A percentile compares a stretch with the other conserved stretches of the same genome.
Conservation (phyloP, 768 basidiomycete species). For the Lepiota brunneoincarnata region DNA sequence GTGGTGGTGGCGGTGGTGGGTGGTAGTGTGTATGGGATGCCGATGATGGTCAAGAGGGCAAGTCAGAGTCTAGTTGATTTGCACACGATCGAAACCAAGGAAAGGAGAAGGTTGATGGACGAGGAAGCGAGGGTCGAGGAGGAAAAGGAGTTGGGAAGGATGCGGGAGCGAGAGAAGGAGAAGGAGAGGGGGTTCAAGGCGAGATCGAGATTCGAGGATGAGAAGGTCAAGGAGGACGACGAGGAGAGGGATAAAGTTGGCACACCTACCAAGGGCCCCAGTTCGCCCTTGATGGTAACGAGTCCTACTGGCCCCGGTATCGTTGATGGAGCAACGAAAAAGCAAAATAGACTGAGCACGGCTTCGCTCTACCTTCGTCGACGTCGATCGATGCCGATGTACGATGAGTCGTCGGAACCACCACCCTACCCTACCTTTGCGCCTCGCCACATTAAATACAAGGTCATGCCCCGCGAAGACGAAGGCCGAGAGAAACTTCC, state of each 20-base stretch:
- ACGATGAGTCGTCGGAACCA: conserved; percentile 51
- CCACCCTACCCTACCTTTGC: conserved; percentile 61
- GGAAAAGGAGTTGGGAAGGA: conserved; percentile 27
- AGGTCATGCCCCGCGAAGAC: conserved; percentile 60
- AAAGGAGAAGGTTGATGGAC: conserved; percentile 7
- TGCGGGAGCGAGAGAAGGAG: conserved; percentile 24
- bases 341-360: conserved; percentile 28
- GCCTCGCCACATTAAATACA: conserved; percentile 18
- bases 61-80: conserved; percentile 69
- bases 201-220: conserved; percentile 7
- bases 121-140: conserved; percentile 16
- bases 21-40: conserved; percentile 18
- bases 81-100: conserved; percentile 28
- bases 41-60: conserved; percentile 54
- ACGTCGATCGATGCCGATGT: conserved; percentile 72
- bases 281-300: background rate
- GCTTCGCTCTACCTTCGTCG: conserved; percentile 44
- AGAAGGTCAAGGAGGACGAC: conserved; percentile 2
- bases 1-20: background rate
- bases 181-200: conserved; percentile 16
- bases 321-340: conserved; percentile 9
- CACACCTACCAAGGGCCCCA: background rate
- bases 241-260: conserved; percentile 6
- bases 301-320: background rate
- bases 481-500: conserved; percentile 85